Percentiles rank a stretch among this genome's conserved stretches.
Conservation (phyloP, 225 moss, liverwort and hornwort genomes). For the Polytrichum commune region DNA sequence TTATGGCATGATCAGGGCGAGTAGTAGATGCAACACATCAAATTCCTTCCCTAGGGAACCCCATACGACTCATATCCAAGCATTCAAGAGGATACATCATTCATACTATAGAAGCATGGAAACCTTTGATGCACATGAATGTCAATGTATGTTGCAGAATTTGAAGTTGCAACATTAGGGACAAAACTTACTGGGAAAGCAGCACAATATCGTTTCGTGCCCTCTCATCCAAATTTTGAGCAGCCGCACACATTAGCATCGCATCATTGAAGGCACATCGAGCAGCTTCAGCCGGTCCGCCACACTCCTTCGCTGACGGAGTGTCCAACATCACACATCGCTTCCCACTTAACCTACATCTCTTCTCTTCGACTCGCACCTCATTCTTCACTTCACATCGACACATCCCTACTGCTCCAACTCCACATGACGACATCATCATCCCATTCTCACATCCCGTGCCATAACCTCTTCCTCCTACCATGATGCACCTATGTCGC, state of each 20-base stretch:
- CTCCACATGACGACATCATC: neutral
- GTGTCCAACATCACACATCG: conserved; percentile 16
- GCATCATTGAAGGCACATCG: conserved; percentile 64
- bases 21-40: too few relatives aligned
- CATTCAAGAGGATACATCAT: too few relatives aligned
- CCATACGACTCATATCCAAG: too few relatives aligned
- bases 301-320: conserved; percentile 15
- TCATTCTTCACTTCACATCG: conserved; percentile 32
- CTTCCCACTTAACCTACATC: conserved; percentile 16
- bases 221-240: conserved; percentile 74
- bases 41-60: too few relatives aligned
- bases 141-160: too few relatives aligned
- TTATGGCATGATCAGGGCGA: too few relatives aligned
- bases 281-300: conserved; percentile 59
- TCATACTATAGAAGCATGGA: too few relatives aligned
- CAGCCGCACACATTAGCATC: conserved; percentile 64
- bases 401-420: conserved; percentile 8
- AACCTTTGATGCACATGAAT: too few relatives aligned
- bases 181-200: conserved; percentile 38
- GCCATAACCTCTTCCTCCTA: neutral
- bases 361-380: conserved; percentile 13
- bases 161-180: too few relatives aligned
- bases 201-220: conserved; percentile 73
- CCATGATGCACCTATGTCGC: neutral
- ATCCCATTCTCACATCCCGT: neutral